A percentile compares a stretch with the other conserved stretches of the same genome.
phyloP scores from a whole-genome alignment of 495 filamentous ascomycete genomes.

The Letharia lupina region DNA sequence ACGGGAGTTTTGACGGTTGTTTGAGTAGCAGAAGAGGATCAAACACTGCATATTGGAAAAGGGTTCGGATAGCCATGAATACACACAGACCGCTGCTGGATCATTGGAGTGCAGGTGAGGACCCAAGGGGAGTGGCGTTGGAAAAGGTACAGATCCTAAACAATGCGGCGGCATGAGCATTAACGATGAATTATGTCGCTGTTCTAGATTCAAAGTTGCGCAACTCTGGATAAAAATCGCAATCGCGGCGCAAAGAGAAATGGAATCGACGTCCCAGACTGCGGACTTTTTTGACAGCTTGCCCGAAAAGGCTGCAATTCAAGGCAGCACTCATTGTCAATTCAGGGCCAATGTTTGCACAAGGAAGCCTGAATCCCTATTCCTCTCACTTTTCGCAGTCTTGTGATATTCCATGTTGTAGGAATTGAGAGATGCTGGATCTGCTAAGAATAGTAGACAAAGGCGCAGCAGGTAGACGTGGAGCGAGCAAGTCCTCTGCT shows the following conservation, averaged over 20 bases:
- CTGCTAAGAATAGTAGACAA: not conserved
- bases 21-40: not conserved
- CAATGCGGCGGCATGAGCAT: too few relatives aligned
- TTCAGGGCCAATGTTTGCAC: not conserved
- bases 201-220: too few relatives aligned
- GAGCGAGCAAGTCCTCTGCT: not conserved
- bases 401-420: not conserved
- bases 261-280: too few relatives aligned
- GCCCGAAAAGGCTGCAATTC: not conserved
- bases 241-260: too few relatives aligned
- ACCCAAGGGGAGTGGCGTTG: too few relatives aligned
- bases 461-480: slow-evolving; percentile 3
- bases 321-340: not conserved
- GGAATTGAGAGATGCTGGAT: not conserved
- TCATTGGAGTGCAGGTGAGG: not conserved
- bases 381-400: not conserved
- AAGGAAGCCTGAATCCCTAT: not conserved
- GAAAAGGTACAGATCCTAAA: too few relatives aligned
- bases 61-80: not conserved
- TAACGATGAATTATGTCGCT: too few relatives aligned
- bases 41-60: not conserved
- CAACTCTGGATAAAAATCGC: too few relatives aligned
- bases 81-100: not conserved
- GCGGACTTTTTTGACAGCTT: too few relatives aligned
- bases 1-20: not conserved